phyloP scores from a whole-genome alignment of 2,329 filamentous ascomycete species.

The Cladophialophora yegresii region DNA sequence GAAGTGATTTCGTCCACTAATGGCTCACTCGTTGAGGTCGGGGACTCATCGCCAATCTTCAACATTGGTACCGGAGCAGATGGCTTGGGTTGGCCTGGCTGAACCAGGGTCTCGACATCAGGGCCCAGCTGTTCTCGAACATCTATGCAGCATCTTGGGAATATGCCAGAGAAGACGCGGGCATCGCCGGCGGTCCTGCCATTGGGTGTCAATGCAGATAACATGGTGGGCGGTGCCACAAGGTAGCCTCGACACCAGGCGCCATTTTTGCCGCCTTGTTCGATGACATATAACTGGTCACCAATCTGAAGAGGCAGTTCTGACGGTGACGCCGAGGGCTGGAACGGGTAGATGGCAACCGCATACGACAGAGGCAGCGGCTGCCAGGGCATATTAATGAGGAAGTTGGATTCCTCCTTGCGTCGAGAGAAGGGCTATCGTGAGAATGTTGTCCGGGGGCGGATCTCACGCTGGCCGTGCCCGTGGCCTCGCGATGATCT shows the following conservation, averaged over 20 bases:
- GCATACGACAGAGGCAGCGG: conserved; percentile 97
- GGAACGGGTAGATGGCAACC: conserved; percentile 92
- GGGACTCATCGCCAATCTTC: conserved; percentile 95
- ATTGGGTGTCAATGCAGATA: conserved; percentile 85
- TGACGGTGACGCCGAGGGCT: conserved; percentile 72
- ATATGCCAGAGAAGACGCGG: conserved; percentile 97
- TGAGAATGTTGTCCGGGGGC: conserved; percentile 1
- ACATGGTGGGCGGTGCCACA: conserved; percentile 86
- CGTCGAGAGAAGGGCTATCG: conserved; percentile 8
- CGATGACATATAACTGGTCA: conserved; percentile 98
- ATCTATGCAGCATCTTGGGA: conserved; percentile 91
- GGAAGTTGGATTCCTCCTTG: conserved; percentile 11
- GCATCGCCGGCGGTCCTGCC: conserved; percentile 93
- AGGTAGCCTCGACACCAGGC: conserved; percentile 95
- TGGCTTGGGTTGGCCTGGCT: conserved; percentile 58
- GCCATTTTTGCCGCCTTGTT: conserved; percentile 81
- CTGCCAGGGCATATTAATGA: conserved; percentile 80
- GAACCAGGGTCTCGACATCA: conserved; percentile 8
- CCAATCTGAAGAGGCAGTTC: conserved; percentile 96
- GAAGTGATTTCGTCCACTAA: conserved; percentile 97
- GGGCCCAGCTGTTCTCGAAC: conserved; percentile 82
- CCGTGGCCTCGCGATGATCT: conserved; percentile 21
- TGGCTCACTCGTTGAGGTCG: conserved; percentile 83
- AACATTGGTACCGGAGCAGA: conserved; percentile 94
- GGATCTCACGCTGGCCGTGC: conserved; percentile 22